These are phyloP conservation scores for Malbranchea cinnamomea DNA, from an alignment of 2,329 filamentous ascomycete species.

Conservation along the genomic window DNA sequence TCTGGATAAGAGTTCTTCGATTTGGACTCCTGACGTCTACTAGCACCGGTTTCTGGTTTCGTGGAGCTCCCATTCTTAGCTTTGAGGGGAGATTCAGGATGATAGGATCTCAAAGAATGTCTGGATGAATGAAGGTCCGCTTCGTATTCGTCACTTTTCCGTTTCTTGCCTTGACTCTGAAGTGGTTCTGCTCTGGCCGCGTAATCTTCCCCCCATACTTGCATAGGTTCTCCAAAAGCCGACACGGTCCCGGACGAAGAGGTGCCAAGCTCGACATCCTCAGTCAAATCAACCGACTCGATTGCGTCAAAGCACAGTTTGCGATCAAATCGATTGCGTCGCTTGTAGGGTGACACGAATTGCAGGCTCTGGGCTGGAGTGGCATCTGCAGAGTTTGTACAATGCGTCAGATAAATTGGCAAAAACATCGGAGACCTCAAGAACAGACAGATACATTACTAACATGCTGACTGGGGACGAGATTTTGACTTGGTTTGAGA, in stretches of 20 bases:
- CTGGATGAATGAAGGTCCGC: conserved; percentile 20
- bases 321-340: conserved; percentile 9
- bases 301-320: conserved; percentile 17
- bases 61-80: conserved; percentile 7
- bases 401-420: too few relatives aligned
- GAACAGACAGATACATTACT: too few relatives aligned
- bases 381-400: too few relatives aligned
- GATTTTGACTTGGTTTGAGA: too few relatives aligned
- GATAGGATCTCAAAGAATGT: conserved; percentile 2
- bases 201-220: conserved; percentile 30
- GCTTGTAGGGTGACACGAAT: conserved; percentile 4
- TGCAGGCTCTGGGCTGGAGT: too few relatives aligned
- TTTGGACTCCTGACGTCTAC: conserved; percentile 7
- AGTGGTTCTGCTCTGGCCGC: conserved; percentile 23
- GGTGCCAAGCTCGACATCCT: conserved; percentile 20
- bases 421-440: too few relatives aligned
- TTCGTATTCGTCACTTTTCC: conserved; percentile 34
- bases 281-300: conserved; percentile 32
- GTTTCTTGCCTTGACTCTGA: conserved; percentile 29
- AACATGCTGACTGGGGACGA: neutral
- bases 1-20: conserved; percentile 2
- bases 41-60: conserved; percentile 6
- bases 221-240: conserved; percentile 26
- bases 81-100: neutral
- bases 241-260: conserved; percentile 25